These are phyloP conservation scores for Ophiostoma himal-ulmi DNA, from an alignment of 2,329 filamentous ascomycete genomes.

Conservation along the genomic window DNA sequence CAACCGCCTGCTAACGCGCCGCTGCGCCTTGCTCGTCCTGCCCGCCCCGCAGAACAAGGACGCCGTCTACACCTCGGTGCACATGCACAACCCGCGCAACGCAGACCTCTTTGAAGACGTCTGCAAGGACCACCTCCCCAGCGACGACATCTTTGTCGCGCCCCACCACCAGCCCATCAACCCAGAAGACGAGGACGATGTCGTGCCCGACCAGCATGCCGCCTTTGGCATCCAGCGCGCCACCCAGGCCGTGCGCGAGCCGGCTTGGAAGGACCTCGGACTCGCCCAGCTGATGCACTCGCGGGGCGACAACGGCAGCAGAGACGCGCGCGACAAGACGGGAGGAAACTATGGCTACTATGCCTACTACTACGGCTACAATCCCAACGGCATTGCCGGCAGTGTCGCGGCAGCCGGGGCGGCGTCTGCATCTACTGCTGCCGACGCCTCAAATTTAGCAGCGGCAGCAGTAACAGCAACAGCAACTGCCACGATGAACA, in stretches of 20 bases:
- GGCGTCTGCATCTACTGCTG: conserved; percentile 10
- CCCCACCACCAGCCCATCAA: conserved; percentile 75
- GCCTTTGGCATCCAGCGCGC: conserved; percentile 81
- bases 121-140: conserved; percentile 62
- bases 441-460: conserved; percentile 9
- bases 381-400: conserved; percentile 20
- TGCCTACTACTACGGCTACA: conserved; percentile 27
- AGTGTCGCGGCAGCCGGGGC: neutral
- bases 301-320: conserved; percentile 40
- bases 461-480: conserved; percentile 11
- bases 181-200: conserved; percentile 82
- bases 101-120: conserved; percentile 76
- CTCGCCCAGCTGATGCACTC: conserved; percentile 64
- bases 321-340: neutral
- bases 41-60: conserved; percentile 57
- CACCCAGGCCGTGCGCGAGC: conserved; percentile 64
- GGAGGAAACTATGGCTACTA: conserved; percentile 32
- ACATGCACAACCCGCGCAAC: conserved; percentile 65
- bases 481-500: neutral
- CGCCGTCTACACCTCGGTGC: conserved; percentile 66
- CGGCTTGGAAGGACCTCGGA: conserved; percentile 73
- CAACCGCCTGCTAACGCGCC: neutral
- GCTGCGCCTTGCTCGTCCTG: neutral
- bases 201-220: conserved; percentile 81
- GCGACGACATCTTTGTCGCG: conserved; percentile 77